phyloP scores from a whole-genome alignment of 192 early-diverging fungal genomes.

The Obelidium mucronatum region DNA sequence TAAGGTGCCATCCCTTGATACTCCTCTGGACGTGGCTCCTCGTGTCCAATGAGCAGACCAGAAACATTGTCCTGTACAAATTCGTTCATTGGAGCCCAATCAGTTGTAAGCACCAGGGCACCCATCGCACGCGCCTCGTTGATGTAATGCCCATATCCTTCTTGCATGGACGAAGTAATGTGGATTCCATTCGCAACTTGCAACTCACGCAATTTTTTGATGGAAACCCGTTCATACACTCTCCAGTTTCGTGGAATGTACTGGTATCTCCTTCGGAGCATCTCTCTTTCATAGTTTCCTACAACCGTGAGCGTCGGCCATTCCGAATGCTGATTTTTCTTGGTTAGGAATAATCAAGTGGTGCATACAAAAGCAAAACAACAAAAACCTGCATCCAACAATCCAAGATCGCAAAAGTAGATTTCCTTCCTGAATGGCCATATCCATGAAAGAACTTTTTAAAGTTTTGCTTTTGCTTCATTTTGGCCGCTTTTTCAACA shows the following conservation, averaged over 20 bases:
- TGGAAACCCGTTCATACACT: background rate
- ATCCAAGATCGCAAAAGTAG: background rate
- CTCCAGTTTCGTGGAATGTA: background rate
- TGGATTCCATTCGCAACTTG: conserved; percentile 8
- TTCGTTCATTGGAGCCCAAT: conserved; percentile 23
- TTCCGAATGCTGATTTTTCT: conserved; percentile 1
- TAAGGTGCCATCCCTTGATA: conserved; percentile 16
- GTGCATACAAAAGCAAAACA: background rate
- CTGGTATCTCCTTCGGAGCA: background rate
- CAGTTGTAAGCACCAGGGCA: conserved; percentile 15
- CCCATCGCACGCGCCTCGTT: conserved; percentile 24
- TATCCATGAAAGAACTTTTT: conserved; percentile 11
- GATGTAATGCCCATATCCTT: conserved; percentile 33
- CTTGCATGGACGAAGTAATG: background rate
- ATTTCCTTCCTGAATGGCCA: conserved; percentile 6
- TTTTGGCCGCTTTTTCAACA: background rate
- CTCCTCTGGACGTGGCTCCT: background rate
- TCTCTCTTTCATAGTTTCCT: background rate
- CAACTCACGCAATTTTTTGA: background rate
- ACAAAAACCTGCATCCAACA: background rate
- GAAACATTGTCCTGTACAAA: conserved; percentile 14
- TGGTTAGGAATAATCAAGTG: background rate
- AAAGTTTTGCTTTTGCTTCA: background rate
- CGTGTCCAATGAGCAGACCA: conserved; percentile 11
- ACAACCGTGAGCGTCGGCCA: conserved; percentile 25